phyloP scores from a whole-genome alignment of 192 early-diverging fungal species.

The Podila minutissima region DNA sequence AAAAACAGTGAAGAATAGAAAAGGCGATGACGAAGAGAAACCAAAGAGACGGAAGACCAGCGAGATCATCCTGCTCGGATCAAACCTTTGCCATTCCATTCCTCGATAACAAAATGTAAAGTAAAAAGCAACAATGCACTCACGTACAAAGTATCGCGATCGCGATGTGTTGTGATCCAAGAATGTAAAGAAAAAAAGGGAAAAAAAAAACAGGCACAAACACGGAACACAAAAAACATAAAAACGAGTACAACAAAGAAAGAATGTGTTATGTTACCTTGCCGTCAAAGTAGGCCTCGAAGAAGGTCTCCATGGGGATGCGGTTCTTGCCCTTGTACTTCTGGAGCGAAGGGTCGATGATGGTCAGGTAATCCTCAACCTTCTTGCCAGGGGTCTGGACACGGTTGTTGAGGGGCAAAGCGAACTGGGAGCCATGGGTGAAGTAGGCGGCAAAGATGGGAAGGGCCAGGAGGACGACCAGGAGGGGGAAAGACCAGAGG shows the following conservation, averaged over 20 bases:
- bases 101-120: too few species aligned
- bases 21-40: too few species aligned
- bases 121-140: too few species aligned
- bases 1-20: too few species aligned
- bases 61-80: too few species aligned
- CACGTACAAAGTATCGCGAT: too few species aligned
- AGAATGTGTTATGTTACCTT: conserved; percentile 39
- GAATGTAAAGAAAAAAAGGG: not conserved
- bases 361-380: conserved; percentile 89
- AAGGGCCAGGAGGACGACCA: conserved; percentile 71
- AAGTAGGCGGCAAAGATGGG: conserved; percentile 82
- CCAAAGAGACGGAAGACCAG: too few species aligned
- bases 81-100: too few species aligned
- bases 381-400: conserved; percentile 82
- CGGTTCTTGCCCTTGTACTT: conserved; percentile 81
- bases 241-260: not conserved
- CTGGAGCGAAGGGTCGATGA: conserved; percentile 83
- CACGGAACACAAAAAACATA: not conserved
- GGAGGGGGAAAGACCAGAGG: conserved; percentile 65
- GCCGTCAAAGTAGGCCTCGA: conserved; percentile 96
- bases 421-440: conserved; percentile 70
- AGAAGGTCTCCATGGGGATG: conserved; percentile 98
- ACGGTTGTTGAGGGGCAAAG: conserved; percentile 68
- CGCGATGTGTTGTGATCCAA: too few species aligned
- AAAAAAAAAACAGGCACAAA: conserved; percentile 1